Evolutionary conservation across 2,329 filamentous ascomycete genomes (phyloP).

Genomic region (Ceratocystis eucalypticola): DNA sequence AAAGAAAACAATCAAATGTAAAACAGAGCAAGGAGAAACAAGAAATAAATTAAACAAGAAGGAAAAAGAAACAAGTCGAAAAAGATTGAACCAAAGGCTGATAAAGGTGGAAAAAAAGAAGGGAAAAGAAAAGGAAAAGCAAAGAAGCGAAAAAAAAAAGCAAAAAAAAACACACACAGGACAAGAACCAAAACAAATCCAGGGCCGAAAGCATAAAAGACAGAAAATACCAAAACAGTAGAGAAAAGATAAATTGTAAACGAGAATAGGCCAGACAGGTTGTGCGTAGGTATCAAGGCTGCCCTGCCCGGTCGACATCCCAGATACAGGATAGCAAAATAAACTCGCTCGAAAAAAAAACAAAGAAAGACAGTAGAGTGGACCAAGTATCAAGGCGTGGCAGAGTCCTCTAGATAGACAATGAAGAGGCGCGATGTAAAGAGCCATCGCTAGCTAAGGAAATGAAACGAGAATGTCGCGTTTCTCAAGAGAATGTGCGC

Average conservation of each 20-base stretch:
- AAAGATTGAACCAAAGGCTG: slow-evolving; percentile 26
- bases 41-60: slow-evolving; percentile 25
- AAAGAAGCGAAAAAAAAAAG: slow-evolving; percentile 22
- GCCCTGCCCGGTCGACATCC: neutral
- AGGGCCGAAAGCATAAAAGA: slow-evolving; percentile 28
- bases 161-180: slow-evolving; percentile 20
- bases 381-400: neutral
- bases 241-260: slow-evolving; percentile 20
- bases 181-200: slow-evolving; percentile 20
- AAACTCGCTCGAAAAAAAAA: slow-evolving; percentile 21
- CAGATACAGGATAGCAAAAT: slow-evolving; percentile 14
- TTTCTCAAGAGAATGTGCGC: neutral
- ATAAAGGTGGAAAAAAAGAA: slow-evolving; percentile 21
- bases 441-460: neutral
- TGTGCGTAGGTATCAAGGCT: slow-evolving; percentile 18
- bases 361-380: slow-evolving; percentile 18
- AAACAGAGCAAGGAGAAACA: slow-evolving; percentile 31
- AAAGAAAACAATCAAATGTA: slow-evolving; percentile 21
- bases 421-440: neutral
- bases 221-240: slow-evolving; percentile 24
- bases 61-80: slow-evolving; percentile 24
- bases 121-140: slow-evolving; percentile 26
- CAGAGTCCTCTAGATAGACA: neutral
- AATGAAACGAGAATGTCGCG: slow-evolving; percentile 12
- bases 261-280: slow-evolving; percentile 12